Evolutionary conservation across 805 yeast genomes (phyloP), one percentile per base, ranked within the genome.

Genomic region (Myxozyma monticola): DNA sequence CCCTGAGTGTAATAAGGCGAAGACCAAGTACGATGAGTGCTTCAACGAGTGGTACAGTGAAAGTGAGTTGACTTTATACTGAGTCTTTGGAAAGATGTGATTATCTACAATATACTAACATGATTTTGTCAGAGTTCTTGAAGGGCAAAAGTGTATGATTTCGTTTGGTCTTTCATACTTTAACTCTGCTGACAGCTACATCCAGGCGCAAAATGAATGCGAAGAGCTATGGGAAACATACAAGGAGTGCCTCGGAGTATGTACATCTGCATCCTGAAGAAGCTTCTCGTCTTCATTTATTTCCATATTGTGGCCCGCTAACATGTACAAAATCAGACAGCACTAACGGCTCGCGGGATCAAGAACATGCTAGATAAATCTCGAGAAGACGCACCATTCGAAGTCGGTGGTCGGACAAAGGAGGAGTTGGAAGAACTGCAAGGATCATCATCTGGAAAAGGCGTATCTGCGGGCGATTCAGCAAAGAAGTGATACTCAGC

Each of bases 11-110:
- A 88, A 95, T 20, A 85, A 81, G 30, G 78, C 84, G 50, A 93
- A 93, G 69, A 80, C 81, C 61, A 79, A 81, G 62, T 93, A 93
- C 65, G 98, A 93, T 65, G 85, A 83, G 63, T 93, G 99, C 68
- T 93, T 93, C 72, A 90, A 89, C 69, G 78, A 78, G 59, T 90
- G 99, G 99, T 93, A 93, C 67, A 83, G 93, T 4, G 97, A 93
- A 61, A 85, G 79, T 75, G 56, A 42, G 78, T 71, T 9, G 26
- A 35, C 38, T n/a, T n/a, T n/a, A n/a, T n/a, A 35, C 25, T 14
- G n/a, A 22, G 40, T 5, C 14, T 17, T 20, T 38, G 36, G 12
- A 15, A 8, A 14, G 28, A 31, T 36, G 14, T 30, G 37, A 41
- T 37, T n/a, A n/a, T n/a, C n/a, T n/a, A n/a, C n/a, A n/a, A 18